phyloP scores from a whole-genome alignment of 192 early-diverging fungal genomes.

The Podochytrium sp. region DNA sequence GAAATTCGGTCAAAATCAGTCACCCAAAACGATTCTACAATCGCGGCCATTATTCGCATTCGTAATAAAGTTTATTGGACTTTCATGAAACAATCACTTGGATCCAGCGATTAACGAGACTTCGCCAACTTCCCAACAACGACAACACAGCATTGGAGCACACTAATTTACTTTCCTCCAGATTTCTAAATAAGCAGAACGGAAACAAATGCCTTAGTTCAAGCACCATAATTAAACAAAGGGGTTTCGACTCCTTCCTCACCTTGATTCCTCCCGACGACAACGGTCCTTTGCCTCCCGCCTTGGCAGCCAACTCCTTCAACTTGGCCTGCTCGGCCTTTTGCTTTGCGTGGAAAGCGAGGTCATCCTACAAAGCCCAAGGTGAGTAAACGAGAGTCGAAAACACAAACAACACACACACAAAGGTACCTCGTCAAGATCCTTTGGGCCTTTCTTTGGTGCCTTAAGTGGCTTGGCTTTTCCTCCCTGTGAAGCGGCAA shows the following conservation, averaged over 20 bases:
- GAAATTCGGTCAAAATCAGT: no score
- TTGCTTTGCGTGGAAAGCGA: slow-evolving; percentile 79
- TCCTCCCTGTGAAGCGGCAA: slow-evolving; percentile 18
- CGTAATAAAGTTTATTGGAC: background rate
- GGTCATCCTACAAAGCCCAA: slow-evolving; percentile 53
- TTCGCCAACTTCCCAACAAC: background rate
- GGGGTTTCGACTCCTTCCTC: background rate
- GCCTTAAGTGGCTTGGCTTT: slow-evolving; percentile 76
- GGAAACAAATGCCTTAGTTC: no score
- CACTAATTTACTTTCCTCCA: slow-evolving; percentile 12
- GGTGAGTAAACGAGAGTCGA: background rate
- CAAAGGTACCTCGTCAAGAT: slow-evolving; percentile 62
- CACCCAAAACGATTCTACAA: no score
- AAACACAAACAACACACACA: background rate
- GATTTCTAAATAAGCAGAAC: slow-evolving; percentile 12
- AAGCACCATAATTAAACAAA: background rate
- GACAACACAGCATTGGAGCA: background rate
- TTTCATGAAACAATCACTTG: background rate
- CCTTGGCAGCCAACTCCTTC: slow-evolving; percentile 49
- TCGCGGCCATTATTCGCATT: background rate
- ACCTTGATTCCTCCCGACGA: slow-evolving; percentile 30
- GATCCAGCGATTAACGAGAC: background rate
- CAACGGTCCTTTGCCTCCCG: slow-evolving; percentile 10
- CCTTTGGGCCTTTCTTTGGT: slow-evolving; percentile 71
- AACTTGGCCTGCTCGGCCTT: slow-evolving; percentile 78